Conservation (phyloP, 2,329 filamentous ascomycete species). For the Hortaea werneckii region DNA sequence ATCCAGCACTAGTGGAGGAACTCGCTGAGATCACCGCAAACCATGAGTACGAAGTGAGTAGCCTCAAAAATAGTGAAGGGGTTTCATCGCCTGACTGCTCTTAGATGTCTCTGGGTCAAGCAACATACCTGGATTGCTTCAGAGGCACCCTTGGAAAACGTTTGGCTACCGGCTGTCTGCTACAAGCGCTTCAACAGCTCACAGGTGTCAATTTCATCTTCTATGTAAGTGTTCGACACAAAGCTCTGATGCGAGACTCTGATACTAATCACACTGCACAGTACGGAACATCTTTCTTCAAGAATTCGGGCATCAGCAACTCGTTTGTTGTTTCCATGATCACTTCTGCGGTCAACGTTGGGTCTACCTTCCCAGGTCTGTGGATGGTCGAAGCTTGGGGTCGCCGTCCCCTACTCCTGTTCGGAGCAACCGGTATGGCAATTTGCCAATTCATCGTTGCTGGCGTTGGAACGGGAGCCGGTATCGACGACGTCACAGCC, state of each 20-base stretch:
- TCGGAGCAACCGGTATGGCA: constrained; percentile 66
- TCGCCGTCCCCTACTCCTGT: constrained; percentile 61
- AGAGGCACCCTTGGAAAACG: constrained; percentile 55
- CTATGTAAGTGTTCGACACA: constrained; percentile 13
- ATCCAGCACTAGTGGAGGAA: constrained; percentile 54
- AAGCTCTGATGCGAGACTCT: background rate
- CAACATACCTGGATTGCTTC: constrained; percentile 56
- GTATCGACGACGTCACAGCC: constrained; percentile 25
- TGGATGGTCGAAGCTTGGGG: constrained; percentile 65
- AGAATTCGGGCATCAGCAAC: constrained; percentile 28
- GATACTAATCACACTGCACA: constrained; percentile 29
- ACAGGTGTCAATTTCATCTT: constrained; percentile 56
- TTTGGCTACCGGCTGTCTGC: constrained; percentile 59
- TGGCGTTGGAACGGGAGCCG: constrained; percentile 43
- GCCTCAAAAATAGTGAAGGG: too few relatives aligned
- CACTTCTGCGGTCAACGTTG: constrained; percentile 57
- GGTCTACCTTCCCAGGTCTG: constrained; percentile 60
- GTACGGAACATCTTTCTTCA: constrained; percentile 63
- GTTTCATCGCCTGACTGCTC: too few relatives aligned
- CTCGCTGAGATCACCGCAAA: constrained; percentile 81
- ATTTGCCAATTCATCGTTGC: constrained; percentile 41
- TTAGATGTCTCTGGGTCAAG: constrained; percentile 43
- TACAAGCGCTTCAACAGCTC: constrained; percentile 73
- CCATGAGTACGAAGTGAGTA: constrained; percentile 61
- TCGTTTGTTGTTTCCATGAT: constrained; percentile 43